Evolutionary conservation across 129 eudicot genomes (phyloP).

Genomic region (Lactuca saligna): DNA sequence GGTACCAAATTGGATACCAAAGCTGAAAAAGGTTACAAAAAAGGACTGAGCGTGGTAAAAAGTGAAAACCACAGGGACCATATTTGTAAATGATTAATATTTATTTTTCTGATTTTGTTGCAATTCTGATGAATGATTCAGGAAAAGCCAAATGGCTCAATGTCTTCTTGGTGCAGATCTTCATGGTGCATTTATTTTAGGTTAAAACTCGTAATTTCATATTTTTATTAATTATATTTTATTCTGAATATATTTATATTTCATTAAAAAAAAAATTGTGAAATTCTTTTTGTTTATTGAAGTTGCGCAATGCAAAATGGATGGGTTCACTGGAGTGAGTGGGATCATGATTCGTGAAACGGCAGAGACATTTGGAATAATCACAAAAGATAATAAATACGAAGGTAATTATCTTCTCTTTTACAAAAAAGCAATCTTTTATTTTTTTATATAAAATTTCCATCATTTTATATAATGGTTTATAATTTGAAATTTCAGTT

Average conservation of each 20-base stretch:
- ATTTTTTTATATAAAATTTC: too few relatives aligned
- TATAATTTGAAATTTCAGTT: constrained; percentile 42
- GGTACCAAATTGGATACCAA: neutral
- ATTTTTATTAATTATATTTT: too few relatives aligned
- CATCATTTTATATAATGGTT: too few relatives aligned
- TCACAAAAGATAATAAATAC: constrained; percentile 68
- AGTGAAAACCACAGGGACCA: neutral
- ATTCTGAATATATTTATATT: neutral
- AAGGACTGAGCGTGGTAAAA: too few relatives aligned
- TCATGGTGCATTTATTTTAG: constrained; percentile 83
- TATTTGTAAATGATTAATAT: neutral
- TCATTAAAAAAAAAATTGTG: neutral
- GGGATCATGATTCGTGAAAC: constrained; percentile 94
- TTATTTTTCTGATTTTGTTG: neutral
- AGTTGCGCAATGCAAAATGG: constrained; percentile 74
- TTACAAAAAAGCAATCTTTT: neutral
- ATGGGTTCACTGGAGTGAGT: constrained; percentile 50
- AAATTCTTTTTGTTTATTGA: constrained; percentile 21
- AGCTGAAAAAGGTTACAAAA: neutral
- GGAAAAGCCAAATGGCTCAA: constrained; percentile 68
- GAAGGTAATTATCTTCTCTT: constrained; percentile 42
- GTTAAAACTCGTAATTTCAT: constrained; percentile 23
- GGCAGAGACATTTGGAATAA: constrained; percentile 78
- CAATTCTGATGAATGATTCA: constrained; percentile 31
- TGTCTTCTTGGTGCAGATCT: constrained; percentile 80